Percentiles rank a stretch among this genome's conserved stretches.
Evolutionary conservation across 345 rosid genomes (phyloP).

Genomic region (Brassica cretica): DNA sequence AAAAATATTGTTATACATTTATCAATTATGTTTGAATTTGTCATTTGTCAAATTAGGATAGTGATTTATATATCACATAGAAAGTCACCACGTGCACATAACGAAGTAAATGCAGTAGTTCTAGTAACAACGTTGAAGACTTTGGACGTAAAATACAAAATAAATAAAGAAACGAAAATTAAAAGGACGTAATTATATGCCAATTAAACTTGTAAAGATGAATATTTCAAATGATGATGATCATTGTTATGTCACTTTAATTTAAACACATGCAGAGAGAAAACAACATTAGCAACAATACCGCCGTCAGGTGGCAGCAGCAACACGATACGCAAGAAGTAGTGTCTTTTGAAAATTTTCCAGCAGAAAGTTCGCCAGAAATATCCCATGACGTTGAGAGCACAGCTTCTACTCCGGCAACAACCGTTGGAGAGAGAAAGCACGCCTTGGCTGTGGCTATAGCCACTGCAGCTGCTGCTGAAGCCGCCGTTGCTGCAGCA

Average conservation of each 20-base stretch:
- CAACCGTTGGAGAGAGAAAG: constrained; percentile 54
- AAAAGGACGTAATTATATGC: constrained; percentile 3
- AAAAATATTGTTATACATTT: neutral
- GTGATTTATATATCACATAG: neutral
- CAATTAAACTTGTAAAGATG: neutral
- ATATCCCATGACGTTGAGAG: constrained; percentile 62
- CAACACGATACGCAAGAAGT: constrained; percentile 72
- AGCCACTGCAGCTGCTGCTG: constrained; percentile 94
- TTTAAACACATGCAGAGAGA: constrained; percentile 26
- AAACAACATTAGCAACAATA: constrained; percentile 18
- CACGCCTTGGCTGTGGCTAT: constrained; percentile 87
- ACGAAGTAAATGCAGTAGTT: neutral
- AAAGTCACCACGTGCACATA: neutral
- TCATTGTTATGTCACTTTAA: neutral
- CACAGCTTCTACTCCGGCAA: constrained; percentile 48
- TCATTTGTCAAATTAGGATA: neutral
- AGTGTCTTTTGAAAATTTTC: constrained; percentile 82
- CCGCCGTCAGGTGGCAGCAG: constrained; percentile 47
- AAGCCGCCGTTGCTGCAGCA: constrained; percentile 94
- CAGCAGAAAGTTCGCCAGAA: constrained; percentile 82
- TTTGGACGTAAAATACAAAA: neutral
- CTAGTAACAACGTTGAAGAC: neutral
- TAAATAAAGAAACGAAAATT: neutral
- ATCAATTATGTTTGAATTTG: neutral
- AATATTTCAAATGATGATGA: neutral